phyloP scores from a whole-genome alignment of 1,284 basidiomycete species.

The Fomitopsis betulina region DNA sequence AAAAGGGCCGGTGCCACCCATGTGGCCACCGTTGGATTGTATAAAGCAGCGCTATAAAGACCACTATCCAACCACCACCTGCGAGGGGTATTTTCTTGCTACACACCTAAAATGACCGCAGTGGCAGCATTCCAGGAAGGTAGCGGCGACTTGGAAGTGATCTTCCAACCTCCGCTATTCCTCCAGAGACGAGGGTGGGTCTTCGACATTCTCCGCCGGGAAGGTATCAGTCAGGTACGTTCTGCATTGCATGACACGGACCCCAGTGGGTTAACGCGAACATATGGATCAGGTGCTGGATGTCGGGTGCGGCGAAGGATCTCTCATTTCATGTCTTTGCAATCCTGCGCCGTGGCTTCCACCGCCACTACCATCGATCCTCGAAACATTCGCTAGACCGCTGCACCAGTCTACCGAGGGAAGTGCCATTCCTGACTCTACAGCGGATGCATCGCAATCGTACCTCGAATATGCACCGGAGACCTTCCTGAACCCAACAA shows the following conservation, averaged over 20 bases:
- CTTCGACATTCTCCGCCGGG: constrained; percentile 55
- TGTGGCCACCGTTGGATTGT: no score
- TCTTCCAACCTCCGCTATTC: constrained; percentile 69
- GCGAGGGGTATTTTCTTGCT: no score
- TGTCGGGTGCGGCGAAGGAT: constrained; percentile 77
- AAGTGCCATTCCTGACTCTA: not conserved
- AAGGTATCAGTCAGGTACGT: constrained; percentile 54
- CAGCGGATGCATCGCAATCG: constrained; percentile 3
- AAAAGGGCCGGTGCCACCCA: no score
- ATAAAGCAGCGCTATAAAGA: no score
- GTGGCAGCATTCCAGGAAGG: not conserved
- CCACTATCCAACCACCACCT: no score
- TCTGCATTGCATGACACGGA: not conserved
- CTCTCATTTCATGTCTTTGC: constrained; percentile 62
- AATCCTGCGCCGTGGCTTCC: constrained; percentile 67
- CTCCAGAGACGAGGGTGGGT: constrained; percentile 72
- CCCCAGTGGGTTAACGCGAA: no score
- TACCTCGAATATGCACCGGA: constrained; percentile 29
- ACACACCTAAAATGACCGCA: not conserved
- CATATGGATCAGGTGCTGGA: constrained; percentile 56
- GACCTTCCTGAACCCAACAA: constrained; percentile 52
- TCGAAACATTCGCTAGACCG: not conserved
- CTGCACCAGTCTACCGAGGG: not conserved
- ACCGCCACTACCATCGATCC: constrained; percentile 12
- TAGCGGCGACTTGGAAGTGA: constrained; percentile 44